Evolutionary conservation across 257 asterid genomes (phyloP), one percentile per base, ranked within the genome.

Genomic region (Ilex aquifolium): DNA sequence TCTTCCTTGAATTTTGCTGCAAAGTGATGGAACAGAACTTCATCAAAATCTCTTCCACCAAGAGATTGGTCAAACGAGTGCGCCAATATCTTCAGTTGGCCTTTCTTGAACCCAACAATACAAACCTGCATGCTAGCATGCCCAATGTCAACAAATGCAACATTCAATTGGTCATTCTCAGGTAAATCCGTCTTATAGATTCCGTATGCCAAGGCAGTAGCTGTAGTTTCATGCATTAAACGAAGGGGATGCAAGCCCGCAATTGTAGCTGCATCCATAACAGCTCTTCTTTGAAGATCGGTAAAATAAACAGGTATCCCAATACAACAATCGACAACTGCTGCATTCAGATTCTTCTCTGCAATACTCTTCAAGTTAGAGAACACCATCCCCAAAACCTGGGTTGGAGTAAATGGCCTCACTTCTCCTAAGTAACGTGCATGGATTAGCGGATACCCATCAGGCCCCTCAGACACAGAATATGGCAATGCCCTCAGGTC

Each of bases 41-140:
- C 99, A 55, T 92, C 99, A 62, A 92, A 92, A 66, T 92, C 99
- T 61, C 97, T 82, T 32, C 99, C 99, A 63, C 99, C 99, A 17
- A 92, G 86, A 46, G 85, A 87, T 46, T 90, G 80, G 64, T 92
- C 99, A 59, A 82, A 92, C 49, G 99, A 80, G 67, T 92, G 98
- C 6, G 97, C 87, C 81, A 88, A 71, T 69, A 92, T 70, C 84
- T 89, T 87, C 73, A 92, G 76, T 80, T 92, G 97, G 31, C 99
- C 99, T 79, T 89, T 92, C 85, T 87, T 92, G 75, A 92, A 87
- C 60, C 84, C 95, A 63, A 89, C 97, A 74, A 92, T 80, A 72
- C 97, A 92, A 44, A 92, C 99, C 76, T 92, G 99, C 83, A 92
- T 32, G 50, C 99, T 89, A 8, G 96, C 78, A 70, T 89, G 97